Evolutionary conservation across 2,329 filamentous ascomycete genomes (phyloP).

Genomic region (Talaromyces albobiverticillius): DNA sequence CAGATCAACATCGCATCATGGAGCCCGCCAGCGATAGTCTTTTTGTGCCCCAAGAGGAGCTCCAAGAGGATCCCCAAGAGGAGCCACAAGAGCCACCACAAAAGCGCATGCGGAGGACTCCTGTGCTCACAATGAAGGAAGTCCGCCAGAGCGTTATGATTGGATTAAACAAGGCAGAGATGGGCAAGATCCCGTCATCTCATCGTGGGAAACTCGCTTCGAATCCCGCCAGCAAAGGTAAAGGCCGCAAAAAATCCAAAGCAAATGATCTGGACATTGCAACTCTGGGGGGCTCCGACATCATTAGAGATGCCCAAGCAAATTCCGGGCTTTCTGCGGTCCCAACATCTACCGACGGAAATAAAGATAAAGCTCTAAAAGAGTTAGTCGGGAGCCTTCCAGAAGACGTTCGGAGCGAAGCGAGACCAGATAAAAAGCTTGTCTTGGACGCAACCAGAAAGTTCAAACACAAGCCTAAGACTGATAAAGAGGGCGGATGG

Average conservation of each 20-base stretch:
- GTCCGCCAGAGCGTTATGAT: conserved; percentile 7
- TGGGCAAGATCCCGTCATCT: not conserved
- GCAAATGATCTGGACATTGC: conserved; percentile 19
- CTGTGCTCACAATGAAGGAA: conserved; percentile 3
- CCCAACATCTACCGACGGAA: conserved; percentile 21
- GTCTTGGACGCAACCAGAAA: conserved; percentile 27
- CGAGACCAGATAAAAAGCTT: conserved; percentile 22
- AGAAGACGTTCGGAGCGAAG: conserved; percentile 20
- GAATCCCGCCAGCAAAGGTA: not conserved
- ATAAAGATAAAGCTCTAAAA: conserved; percentile 30
- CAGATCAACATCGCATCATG: no score
- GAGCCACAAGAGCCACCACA: not conserved
- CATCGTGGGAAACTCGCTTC: not conserved
- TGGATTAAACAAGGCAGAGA: not conserved
- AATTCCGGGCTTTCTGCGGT: conserved; percentile 22
- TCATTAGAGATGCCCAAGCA: conserved; percentile 25
- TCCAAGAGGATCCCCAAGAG: no score
- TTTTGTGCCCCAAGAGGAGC: no score
- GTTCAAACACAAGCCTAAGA: conserved; percentile 25
- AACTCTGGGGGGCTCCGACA: conserved; percentile 19
- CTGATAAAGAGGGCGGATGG: conserved; percentile 31
- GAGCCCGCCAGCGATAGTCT: no score
- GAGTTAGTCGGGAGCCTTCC: conserved; percentile 33
- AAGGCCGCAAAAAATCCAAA: conserved; percentile 6
- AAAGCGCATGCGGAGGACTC: not conserved